Evolutionary conservation across 306 rosid genomes (phyloP).

Genomic region (Vicia villosa): DNA sequence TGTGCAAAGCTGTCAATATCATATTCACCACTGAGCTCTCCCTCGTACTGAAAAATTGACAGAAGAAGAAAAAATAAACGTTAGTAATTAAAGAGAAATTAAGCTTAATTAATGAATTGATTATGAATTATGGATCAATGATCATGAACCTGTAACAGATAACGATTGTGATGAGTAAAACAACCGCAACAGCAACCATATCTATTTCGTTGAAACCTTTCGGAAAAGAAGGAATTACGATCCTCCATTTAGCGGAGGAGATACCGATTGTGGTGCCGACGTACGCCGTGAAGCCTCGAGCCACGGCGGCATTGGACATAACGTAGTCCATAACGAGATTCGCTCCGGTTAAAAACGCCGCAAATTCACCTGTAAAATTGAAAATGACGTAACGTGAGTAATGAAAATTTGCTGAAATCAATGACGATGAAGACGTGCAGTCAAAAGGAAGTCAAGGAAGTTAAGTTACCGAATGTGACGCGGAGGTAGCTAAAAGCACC

Average conservation of each 20-base stretch:
- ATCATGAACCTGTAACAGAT: conserved; percentile 81
- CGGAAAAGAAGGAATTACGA: conserved; percentile 60
- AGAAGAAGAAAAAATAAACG: neutral
- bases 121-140: neutral
- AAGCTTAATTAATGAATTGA: neutral
- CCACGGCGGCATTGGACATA: conserved; percentile 95
- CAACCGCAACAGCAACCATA: conserved; percentile 70
- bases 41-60: conserved; percentile 50
- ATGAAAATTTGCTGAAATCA: neutral
- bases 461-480: conserved; percentile 64
- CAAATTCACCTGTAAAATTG: conserved; percentile 66
- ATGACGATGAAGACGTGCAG: neutral
- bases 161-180: conserved; percentile 61
- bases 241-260: conserved; percentile 71
- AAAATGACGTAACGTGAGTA: neutral
- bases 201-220: conserved; percentile 73
- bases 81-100: neutral
- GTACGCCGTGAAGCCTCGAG: conserved; percentile 71
- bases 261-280: conserved; percentile 71
- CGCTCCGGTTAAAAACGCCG: conserved; percentile 82
- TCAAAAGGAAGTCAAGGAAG: neutral
- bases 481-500: conserved; percentile 99
- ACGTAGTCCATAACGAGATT: conserved; percentile 90
- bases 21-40: conserved; percentile 85
- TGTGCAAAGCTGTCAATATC: conserved; percentile 75